Evolutionary conservation across 495 filamentous ascomycete species (phyloP).

Genomic region (Lasiosphaeris hirsuta): DNA sequence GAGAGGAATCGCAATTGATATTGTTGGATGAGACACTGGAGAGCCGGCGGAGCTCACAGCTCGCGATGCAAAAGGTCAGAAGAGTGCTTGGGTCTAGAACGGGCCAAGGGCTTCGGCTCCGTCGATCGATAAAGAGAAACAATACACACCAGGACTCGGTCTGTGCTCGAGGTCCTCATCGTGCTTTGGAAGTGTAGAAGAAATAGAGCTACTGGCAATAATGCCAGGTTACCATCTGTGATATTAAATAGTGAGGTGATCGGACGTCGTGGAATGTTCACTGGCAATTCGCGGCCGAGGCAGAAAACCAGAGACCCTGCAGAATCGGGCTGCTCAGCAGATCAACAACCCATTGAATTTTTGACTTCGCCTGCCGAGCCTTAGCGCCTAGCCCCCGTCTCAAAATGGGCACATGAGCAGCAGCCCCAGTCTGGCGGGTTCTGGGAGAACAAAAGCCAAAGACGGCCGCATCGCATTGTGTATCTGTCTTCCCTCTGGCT

Average conservation of each 20-base stretch:
- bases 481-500: slow-evolving; percentile 4
- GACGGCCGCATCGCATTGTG: slow-evolving; percentile 13
- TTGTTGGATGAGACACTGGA: too few species aligned
- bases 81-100: too few species aligned
- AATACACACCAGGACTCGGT: too few species aligned
- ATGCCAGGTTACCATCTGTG: too few species aligned
- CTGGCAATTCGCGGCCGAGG: not conserved
- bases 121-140: too few species aligned
- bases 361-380: slow-evolving; percentile 22
- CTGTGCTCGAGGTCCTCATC: too few species aligned
- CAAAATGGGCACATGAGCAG: slow-evolving; percentile 28
- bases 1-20: too few species aligned
- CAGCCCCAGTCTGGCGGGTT: slow-evolving; percentile 19
- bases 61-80: too few species aligned
- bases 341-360: slow-evolving; percentile 12
- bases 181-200: too few species aligned
- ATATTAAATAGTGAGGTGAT: not conserved
- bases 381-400: slow-evolving; percentile 24
- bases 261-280: not conserved
- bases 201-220: too few species aligned
- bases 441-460: slow-evolving; percentile 22
- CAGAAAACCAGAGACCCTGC: slow-evolving; percentile 17
- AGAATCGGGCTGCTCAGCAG: slow-evolving; percentile 21
- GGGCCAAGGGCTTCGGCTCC: too few species aligned
- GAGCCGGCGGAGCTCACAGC: too few species aligned